These are phyloP conservation scores for Sclerotinia minor DNA, from an alignment of 2,329 filamentous ascomycete species.

Conservation along the genomic window DNA sequence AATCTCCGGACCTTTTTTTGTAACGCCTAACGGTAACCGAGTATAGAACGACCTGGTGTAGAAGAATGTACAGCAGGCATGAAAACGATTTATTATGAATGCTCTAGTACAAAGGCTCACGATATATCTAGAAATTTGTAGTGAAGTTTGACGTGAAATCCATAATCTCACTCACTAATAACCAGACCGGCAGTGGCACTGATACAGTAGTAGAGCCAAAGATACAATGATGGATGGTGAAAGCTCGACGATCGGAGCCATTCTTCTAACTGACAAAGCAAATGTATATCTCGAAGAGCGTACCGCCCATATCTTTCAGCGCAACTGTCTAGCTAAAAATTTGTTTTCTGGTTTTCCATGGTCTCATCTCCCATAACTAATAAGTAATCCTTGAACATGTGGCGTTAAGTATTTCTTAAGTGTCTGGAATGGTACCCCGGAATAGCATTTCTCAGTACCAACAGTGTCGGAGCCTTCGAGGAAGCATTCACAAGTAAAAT, in stretches of 20 bases:
- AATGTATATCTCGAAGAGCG: constrained; percentile 82
- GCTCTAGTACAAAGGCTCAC: background rate
- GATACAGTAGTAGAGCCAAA: constrained; percentile 69
- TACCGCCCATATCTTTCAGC: constrained; percentile 77
- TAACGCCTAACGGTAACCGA: background rate
- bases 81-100: background rate
- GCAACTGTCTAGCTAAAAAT: constrained; percentile 82
- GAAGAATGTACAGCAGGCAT: background rate
- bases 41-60: background rate
- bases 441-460: no score
- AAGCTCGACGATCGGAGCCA: constrained; percentile 82
- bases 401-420: background rate
- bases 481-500: no score
- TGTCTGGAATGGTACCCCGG: background rate
- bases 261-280: constrained; percentile 81
- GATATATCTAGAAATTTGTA: background rate
- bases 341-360: constrained; percentile 54
- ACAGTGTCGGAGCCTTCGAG: no score
- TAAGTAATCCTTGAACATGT: accelerated
- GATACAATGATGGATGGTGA: constrained; percentile 78
- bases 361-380: background rate
- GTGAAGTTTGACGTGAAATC: background rate
- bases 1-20: background rate
- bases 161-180: background rate
- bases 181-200: constrained; percentile 67